A percentile compares a stretch with the other conserved stretches of the same genome.
Conservation (phyloP, 2,329 filamentous ascomycete species). For the Ilyonectria sp. region DNA sequence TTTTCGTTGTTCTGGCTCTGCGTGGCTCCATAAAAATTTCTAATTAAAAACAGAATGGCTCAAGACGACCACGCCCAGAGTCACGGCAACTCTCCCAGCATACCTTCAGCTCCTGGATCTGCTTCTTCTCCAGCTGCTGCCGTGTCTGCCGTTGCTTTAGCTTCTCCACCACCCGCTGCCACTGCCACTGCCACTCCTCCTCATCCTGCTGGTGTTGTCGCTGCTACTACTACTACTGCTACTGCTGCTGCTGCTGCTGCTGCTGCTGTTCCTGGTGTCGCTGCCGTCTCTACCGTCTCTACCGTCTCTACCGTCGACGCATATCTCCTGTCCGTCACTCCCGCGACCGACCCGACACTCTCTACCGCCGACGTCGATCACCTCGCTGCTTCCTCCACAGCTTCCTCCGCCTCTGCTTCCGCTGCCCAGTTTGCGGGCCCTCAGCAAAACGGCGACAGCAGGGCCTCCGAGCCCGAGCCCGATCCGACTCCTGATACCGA, state of each 20-base stretch:
- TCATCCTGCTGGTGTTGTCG: slow-evolving; percentile 34
- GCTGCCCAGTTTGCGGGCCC: slow-evolving; percentile 34
- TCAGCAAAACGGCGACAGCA: slow-evolving; percentile 53
- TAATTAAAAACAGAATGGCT: slow-evolving; percentile 55
- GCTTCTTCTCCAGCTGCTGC: slow-evolving; percentile 47
- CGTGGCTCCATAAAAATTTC: slow-evolving; percentile 56
- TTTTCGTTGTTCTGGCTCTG: slow-evolving; percentile 51
- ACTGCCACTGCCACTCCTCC: slow-evolving; percentile 23
- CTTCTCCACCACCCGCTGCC: slow-evolving; percentile 36
- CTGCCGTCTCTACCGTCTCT: slow-evolving; percentile 20
- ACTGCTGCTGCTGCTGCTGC: slow-evolving; percentile 33
- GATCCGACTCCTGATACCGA: slow-evolving; percentile 43
- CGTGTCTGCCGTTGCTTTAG: slow-evolving; percentile 38
- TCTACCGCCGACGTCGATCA: slow-evolving; percentile 32
- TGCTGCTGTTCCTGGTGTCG: slow-evolving; percentile 33
- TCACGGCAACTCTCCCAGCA: slow-evolving; percentile 49
- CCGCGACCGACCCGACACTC: slow-evolving; percentile 34
- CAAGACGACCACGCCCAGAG: slow-evolving; percentile 51
- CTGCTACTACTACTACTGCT: slow-evolving; percentile 32
- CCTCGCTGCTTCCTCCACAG: slow-evolving; percentile 25
- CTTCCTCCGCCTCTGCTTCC: slow-evolving; percentile 32
- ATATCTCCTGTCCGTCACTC: slow-evolving; percentile 37
- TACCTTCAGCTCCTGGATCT: slow-evolving; percentile 45
- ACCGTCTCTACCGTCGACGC: slow-evolving; percentile 22
- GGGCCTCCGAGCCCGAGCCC: slow-evolving; percentile 47